Percentiles rank a stretch among this genome's conserved stretches.
phyloP scores from a whole-genome alignment of 306 rosid species.

The Astragalus membranaceus region DNA sequence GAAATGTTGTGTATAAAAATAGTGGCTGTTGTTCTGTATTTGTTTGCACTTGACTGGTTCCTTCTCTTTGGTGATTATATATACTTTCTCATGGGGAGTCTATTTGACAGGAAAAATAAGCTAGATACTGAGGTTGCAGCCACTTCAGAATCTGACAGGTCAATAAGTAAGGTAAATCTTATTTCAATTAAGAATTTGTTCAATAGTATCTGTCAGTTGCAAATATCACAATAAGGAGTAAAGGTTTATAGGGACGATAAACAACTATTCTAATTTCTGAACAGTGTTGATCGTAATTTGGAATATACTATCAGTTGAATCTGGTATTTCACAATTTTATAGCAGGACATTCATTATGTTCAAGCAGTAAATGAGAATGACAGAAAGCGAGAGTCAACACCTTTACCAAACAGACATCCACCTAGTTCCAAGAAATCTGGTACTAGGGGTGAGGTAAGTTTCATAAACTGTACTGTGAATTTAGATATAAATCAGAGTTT shows the following conservation, averaged over 20 bases:
- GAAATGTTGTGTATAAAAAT: too few relatives aligned
- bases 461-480: conserved; percentile 10
- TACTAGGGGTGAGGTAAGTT: conserved; percentile 58
- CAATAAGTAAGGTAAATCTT: conserved; percentile 66
- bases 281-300: background rate
- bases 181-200: background rate
- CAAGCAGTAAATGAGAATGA: conserved; percentile 28
- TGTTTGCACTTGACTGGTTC: background rate
- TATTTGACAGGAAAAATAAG: conserved; percentile 43
- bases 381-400: conserved; percentile 29
- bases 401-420: conserved; percentile 28
- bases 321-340: background rate
- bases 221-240: background rate
- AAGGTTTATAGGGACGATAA: background rate
- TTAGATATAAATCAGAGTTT: background rate
- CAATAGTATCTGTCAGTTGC: background rate
- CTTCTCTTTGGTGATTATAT: background rate
- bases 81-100: background rate
- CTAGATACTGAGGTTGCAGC: conserved; percentile 38
- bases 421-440: conserved; percentile 43
- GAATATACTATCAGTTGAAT: conserved; percentile 9
- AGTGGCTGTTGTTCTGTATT: background rate
- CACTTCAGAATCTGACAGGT: conserved; percentile 35
- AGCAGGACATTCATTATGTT: conserved; percentile 45
- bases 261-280: background rate